These are phyloP conservation scores for Fusarium bulbicola DNA, from an alignment of 2,329 filamentous ascomycete genomes.

Conservation along the genomic window DNA sequence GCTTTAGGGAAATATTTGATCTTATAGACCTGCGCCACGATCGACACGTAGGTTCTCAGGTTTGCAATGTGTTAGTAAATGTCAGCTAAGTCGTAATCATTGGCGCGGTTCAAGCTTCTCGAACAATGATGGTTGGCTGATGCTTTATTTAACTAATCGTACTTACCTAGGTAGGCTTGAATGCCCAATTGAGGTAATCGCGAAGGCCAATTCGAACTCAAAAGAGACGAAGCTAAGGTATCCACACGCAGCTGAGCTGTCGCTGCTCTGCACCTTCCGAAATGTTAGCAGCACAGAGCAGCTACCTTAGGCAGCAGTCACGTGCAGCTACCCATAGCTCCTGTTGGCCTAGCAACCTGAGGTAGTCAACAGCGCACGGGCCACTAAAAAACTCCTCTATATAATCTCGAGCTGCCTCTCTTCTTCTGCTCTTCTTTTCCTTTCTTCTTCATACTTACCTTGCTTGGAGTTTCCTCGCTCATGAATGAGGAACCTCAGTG, in stretches of 20 bases:
- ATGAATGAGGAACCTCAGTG: slow-evolving; percentile 55
- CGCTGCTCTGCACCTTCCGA: not conserved
- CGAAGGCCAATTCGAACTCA: slow-evolving; percentile 9
- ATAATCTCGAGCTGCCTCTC: slow-evolving; percentile 35
- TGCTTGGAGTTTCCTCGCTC: slow-evolving; percentile 56
- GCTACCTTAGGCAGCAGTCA: not conserved
- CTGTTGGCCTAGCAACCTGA: not conserved
- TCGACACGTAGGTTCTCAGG: not conserved
- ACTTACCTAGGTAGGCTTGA: not conserved
- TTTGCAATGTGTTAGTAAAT: slow-evolving; percentile 6
- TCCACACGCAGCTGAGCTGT: not conserved
- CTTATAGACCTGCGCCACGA: not conserved
- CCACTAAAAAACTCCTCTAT: slow-evolving; percentile 33
- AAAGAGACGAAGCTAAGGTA: slow-evolving; percentile 3
- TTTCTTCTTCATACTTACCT: slow-evolving; percentile 65
- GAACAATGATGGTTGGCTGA: not conserved
- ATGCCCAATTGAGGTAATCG: not conserved
- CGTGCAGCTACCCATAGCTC: not conserved
- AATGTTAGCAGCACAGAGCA: not conserved
- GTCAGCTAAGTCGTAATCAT: not conserved
- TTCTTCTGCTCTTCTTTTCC: slow-evolving; percentile 44
- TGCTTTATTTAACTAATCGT: not conserved
- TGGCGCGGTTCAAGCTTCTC: not conserved
- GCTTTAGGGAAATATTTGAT: not conserved
- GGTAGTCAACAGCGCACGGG: slow-evolving; percentile 14